Evolutionary conservation across 139 green algal genomes (phyloP).

Genomic region (Closterium sp.): DNA sequence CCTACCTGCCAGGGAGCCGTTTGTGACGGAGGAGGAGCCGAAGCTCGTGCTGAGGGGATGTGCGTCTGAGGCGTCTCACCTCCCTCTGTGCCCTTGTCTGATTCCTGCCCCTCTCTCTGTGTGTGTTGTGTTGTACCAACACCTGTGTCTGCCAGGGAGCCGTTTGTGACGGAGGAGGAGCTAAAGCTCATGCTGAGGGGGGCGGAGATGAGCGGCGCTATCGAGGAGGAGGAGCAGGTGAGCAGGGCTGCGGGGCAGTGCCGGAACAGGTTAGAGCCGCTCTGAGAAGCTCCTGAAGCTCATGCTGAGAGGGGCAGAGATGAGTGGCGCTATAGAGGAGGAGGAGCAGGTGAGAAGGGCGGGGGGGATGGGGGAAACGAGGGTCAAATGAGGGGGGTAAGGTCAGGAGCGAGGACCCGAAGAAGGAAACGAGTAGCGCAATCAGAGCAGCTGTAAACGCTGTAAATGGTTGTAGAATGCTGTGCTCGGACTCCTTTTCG

Average conservation of each 20-base stretch:
- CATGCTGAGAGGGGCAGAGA: conserved; percentile 53
- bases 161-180: conserved; percentile 34
- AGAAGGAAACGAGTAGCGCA: no score
- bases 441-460: no score
- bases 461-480: no score
- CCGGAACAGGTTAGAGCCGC: no score
- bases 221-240: conserved; percentile 56
- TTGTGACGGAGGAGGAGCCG: conserved; percentile 57
- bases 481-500: no score
- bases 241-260: not conserved
- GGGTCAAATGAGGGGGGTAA: not conserved
- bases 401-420: no score
- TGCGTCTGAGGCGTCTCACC: not conserved
- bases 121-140: not conserved
- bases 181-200: conserved; percentile 50
- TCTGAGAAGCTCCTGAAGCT: conserved; percentile 49
- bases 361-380: not conserved
- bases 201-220: conserved; percentile 37
- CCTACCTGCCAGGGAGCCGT: conserved; percentile 37
- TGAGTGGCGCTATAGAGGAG: conserved; percentile 54
- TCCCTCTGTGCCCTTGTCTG: not conserved
- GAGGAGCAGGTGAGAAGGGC: conserved; percentile 44
- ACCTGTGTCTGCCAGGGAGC: no score
- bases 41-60: conserved; percentile 50
- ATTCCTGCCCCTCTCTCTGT: not conserved